Percentiles rank a stretch among this genome's conserved stretches.
These are phyloP conservation scores for Boletus rufocinnamomeus DNA, from an alignment of 768 basidiomycete genomes.

Conservation along the genomic window DNA sequence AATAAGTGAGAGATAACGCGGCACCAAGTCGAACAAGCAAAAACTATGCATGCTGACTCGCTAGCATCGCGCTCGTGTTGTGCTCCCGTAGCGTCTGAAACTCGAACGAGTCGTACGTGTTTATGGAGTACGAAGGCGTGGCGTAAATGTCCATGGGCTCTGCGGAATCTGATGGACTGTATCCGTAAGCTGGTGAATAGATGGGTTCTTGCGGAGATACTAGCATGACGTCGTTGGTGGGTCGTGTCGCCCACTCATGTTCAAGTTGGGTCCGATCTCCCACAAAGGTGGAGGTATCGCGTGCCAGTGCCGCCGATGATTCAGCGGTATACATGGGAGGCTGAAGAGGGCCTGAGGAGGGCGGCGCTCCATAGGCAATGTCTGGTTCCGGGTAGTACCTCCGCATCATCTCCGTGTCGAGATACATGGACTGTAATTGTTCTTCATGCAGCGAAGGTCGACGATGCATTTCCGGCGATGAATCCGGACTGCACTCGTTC, in stretches of 20 bases:
- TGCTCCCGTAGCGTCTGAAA: slow-evolving; percentile 37
- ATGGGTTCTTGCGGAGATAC: slow-evolving; percentile 17
- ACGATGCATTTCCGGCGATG: slow-evolving; percentile 14
- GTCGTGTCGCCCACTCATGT: slow-evolving; percentile 18
- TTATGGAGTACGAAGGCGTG: slow-evolving; percentile 15
- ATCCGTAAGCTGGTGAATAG: slow-evolving; percentile 23
- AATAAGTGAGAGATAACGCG: slow-evolving; percentile 22
- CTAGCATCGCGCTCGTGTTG: slow-evolving; percentile 14
- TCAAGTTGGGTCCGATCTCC: slow-evolving; percentile 12
- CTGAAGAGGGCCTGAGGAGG: slow-evolving; percentile 9
- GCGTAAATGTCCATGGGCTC: slow-evolving; percentile 24
- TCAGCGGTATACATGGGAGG: slow-evolving; percentile 25
- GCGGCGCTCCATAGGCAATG: slow-evolving; percentile 10
- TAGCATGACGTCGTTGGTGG: slow-evolving; percentile 17
- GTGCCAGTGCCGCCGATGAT: slow-evolving; percentile 10
- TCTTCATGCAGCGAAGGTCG: slow-evolving; percentile 27
- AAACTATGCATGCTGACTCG: slow-evolving; percentile 25
- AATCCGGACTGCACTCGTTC: slow-evolving; percentile 14
- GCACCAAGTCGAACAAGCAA: background rate
- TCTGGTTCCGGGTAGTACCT: slow-evolving; percentile 24
- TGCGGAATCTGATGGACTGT: slow-evolving; percentile 19
- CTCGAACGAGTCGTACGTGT: slow-evolving; percentile 36
- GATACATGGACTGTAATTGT: slow-evolving; percentile 22
- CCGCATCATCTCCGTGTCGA: slow-evolving; percentile 26
- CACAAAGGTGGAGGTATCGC: slow-evolving; percentile 18